Percentiles rank a stretch among this genome's conserved stretches.
Evolutionary conservation across 2,329 filamentous ascomycete genomes (phyloP).

Genomic region (Cephalotrichum gorgonifer): DNA sequence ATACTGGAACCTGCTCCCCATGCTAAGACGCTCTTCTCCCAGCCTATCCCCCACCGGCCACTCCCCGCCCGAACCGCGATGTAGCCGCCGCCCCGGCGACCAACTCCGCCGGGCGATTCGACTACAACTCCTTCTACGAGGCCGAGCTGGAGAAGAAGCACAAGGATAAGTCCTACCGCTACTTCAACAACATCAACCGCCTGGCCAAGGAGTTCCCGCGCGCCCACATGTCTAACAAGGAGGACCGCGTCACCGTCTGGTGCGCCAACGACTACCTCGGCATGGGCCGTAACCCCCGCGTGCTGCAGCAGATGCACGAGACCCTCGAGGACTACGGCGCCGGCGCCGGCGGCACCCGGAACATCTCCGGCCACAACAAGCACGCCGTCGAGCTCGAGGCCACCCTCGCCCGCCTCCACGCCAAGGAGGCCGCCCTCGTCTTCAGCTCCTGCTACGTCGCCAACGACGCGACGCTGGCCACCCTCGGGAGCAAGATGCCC

Average conservation of each 20-base stretch:
- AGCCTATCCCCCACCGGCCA: constrained; percentile 8
- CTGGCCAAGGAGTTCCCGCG: constrained; percentile 92
- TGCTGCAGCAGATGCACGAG: constrained; percentile 86
- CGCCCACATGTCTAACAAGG: constrained; percentile 75
- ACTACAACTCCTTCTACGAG: constrained; percentile 86
- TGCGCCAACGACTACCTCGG: constrained; percentile 98
- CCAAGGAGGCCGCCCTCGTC: constrained; percentile 84
- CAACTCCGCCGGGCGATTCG: constrained; percentile 17
- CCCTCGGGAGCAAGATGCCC: constrained; percentile 90
- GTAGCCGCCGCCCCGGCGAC: constrained; percentile 4
- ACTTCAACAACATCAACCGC: constrained; percentile 99
- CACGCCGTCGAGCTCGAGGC: constrained; percentile 80
- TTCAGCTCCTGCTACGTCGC: constrained; percentile 98
- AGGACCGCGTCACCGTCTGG: constrained; percentile 92
- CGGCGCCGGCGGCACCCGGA: constrained; percentile 88
- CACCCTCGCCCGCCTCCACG: constrained; percentile 76
- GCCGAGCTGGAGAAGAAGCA: constrained; percentile 94
- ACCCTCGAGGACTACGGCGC: constrained; percentile 92
- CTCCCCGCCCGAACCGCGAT: neutral
- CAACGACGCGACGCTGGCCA: constrained; percentile 93
- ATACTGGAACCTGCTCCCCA: neutral
- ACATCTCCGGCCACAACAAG: constrained; percentile 96
- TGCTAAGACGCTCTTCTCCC: constrained; percentile 10
- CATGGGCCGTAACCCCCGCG: constrained; percentile 85
- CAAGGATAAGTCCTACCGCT: constrained; percentile 98